Conservation (phyloP, 352 stramenopile genomes). For the Phytophthora kernoviae region DNA sequence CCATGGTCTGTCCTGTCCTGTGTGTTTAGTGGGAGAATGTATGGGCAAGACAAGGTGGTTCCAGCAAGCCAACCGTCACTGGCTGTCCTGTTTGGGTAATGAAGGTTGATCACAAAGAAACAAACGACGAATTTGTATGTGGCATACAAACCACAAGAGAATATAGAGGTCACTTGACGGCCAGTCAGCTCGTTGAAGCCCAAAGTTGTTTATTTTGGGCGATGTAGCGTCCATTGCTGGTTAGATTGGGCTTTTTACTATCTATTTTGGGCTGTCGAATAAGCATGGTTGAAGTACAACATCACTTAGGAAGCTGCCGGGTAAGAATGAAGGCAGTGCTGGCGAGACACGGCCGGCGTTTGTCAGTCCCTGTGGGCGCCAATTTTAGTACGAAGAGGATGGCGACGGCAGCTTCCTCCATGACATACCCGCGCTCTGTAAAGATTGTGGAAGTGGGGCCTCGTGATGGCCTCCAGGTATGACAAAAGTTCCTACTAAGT, state of each 20-base stretch:
- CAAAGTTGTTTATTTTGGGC: too few species aligned
- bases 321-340: conserved; percentile 8
- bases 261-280: neutral
- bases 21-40: conserved; percentile 20
- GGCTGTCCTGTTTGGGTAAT: conserved; percentile 27
- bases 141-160: conserved; percentile 29
- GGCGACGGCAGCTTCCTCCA: conserved; percentile 5
- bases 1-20: conserved; percentile 40
- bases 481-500: neutral
- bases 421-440: conserved; percentile 70
- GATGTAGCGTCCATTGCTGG: too few species aligned
- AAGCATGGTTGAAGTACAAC: conserved; percentile 19
- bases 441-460: conserved; percentile 96
- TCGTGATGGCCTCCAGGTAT: conserved; percentile 93
- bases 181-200: conserved; percentile 12
- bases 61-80: conserved; percentile 18
- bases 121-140: conserved; percentile 36
- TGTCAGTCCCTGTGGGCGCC: too few species aligned
- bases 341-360: conserved; percentile 3
- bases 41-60: conserved; percentile 10
- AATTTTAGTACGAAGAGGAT: conserved; percentile 9
- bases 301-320: conserved; percentile 5
- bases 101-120: conserved; percentile 15
- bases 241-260: too few species aligned
- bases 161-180: conserved; percentile 31